Conservation (phyloP, 2,329 filamentous ascomycete genomes). For the Boeremia exigua region DNA sequence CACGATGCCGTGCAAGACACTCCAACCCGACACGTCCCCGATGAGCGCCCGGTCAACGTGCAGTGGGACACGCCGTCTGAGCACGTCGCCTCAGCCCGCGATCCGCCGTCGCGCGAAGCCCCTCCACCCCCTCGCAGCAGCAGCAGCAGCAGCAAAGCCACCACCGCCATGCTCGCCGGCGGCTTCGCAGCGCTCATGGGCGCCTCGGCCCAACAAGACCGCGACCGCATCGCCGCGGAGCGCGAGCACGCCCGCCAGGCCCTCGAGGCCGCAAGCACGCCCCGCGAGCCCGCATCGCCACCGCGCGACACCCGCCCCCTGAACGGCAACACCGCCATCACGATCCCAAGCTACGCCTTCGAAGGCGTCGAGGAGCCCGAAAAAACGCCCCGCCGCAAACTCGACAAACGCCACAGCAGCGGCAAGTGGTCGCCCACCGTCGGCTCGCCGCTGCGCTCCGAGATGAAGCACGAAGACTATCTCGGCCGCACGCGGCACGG, state of each 20-base stretch:
- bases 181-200: conserved; percentile 45
- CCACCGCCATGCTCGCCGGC: conserved; percentile 35
- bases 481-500: conserved; percentile 29
- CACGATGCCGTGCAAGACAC: neutral
- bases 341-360: conserved; percentile 43
- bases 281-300: conserved; percentile 20
- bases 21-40: neutral
- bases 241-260: conserved; percentile 35
- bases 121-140: conserved; percentile 17
- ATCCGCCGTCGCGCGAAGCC: conserved; percentile 10
- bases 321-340: conserved; percentile 23
- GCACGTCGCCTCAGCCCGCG: neutral
- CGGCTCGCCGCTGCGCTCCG: conserved; percentile 53
- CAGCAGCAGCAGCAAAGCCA: conserved; percentile 24
- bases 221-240: conserved; percentile 40
- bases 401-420: conserved; percentile 54
- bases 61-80: conserved; percentile 2
- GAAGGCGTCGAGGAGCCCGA: conserved; percentile 43
- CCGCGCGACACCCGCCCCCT: conserved; percentile 25
- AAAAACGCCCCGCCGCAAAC: conserved; percentile 55
- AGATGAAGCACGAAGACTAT: conserved; percentile 54
- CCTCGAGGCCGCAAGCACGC: conserved; percentile 31
- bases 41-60: conserved; percentile 8
- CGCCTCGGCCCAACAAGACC: conserved; percentile 41
- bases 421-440: conserved; percentile 50